Evolutionary conservation across 352 stramenopile genomes (phyloP).

Genomic region (Thalassiosira mediterranea): DNA sequence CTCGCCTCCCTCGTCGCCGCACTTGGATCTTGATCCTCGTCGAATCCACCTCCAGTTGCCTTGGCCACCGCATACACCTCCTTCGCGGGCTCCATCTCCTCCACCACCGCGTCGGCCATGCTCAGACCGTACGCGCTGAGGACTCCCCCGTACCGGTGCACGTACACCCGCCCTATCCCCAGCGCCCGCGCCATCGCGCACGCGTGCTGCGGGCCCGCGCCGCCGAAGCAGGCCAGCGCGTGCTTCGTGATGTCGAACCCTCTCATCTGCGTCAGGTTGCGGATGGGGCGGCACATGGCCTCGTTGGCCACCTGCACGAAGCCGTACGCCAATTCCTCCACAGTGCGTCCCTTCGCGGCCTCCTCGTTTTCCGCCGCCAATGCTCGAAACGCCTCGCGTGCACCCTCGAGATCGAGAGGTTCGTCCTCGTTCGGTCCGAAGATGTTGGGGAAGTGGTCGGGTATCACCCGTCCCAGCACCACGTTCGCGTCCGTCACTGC

Average conservation of each 20-base stretch:
- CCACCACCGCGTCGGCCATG: constrained; percentile 95
- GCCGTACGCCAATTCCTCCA: constrained; percentile 93
- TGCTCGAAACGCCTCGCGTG: constrained; percentile 89
- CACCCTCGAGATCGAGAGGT: constrained; percentile 94
- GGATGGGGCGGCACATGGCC: constrained; percentile 99
- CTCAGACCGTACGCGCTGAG: constrained; percentile 97
- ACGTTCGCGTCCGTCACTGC: constrained; percentile 99
- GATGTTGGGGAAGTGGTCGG: constrained; percentile 97
- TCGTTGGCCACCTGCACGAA: constrained; percentile 99
- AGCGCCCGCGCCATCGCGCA: constrained; percentile 92
- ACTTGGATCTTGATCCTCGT: constrained; percentile 48
- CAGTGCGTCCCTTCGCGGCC: constrained; percentile 68
- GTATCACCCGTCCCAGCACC: constrained; percentile 95
- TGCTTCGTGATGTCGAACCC: constrained; percentile 93
- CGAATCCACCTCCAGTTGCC: constrained; percentile 32
- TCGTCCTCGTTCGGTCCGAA: constrained; percentile 98
- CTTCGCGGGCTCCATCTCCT: constrained; percentile 92
- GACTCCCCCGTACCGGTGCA: constrained; percentile 98
- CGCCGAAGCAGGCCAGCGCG: constrained; percentile 97
- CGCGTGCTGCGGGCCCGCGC: constrained; percentile 96
- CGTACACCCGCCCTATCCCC: constrained; percentile 96
- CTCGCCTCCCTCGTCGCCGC: constrained; percentile 52
- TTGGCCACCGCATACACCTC: constrained; percentile 61
- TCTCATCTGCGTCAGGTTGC: constrained; percentile 98
- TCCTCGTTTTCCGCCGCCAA: constrained; percentile 85